Evolutionary conservation across 208 protist species (phyloP).

Genomic region (Crithidia sp.): DNA sequence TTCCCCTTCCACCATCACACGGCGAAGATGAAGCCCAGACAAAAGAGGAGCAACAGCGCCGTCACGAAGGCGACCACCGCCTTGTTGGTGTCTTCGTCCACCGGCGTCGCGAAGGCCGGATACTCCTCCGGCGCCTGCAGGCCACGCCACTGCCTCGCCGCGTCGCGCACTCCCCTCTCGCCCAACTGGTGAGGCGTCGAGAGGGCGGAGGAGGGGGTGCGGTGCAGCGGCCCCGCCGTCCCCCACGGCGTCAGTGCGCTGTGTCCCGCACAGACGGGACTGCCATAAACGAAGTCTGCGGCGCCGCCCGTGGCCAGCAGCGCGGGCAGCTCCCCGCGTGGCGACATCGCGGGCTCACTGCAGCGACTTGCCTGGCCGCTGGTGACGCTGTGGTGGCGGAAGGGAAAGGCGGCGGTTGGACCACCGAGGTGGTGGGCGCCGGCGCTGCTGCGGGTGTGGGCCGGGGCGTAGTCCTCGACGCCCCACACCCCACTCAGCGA

Average conservation of each 20-base stretch:
- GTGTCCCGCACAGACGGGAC: not conserved
- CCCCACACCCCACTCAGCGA: not conserved
- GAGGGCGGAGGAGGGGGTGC: not conserved
- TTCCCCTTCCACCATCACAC: slow-evolving; percentile 1
- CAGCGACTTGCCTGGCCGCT: not conserved
- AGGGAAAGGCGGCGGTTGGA: not conserved
- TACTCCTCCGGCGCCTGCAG: slow-evolving; percentile 10
- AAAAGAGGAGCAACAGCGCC: slow-evolving; percentile 9
- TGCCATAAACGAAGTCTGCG: not conserved
- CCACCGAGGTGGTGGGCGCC: not conserved
- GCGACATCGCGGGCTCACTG: slow-evolving; percentile 2
- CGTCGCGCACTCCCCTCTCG: not conserved
- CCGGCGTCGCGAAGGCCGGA: slow-evolving; percentile 14
- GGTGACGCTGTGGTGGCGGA: not conserved
- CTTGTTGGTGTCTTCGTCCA: slow-evolving; percentile 30
- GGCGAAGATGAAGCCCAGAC: slow-evolving; percentile 23
- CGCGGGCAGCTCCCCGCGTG: not conserved
- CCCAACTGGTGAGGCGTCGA: not conserved
- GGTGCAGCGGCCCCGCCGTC: not conserved
- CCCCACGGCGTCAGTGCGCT: too few species aligned
- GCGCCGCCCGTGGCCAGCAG: not conserved
- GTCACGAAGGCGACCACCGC: slow-evolving; percentile 29
- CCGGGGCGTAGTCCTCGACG: slow-evolving; percentile 13
- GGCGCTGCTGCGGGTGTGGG: slow-evolving; percentile 1
- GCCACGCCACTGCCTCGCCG: slow-evolving; percentile 6